Percentiles rank a stretch among this genome's conserved stretches.
Evolutionary conservation across 139 green algal species (phyloP).

Genomic region (Volvox africanus): DNA sequence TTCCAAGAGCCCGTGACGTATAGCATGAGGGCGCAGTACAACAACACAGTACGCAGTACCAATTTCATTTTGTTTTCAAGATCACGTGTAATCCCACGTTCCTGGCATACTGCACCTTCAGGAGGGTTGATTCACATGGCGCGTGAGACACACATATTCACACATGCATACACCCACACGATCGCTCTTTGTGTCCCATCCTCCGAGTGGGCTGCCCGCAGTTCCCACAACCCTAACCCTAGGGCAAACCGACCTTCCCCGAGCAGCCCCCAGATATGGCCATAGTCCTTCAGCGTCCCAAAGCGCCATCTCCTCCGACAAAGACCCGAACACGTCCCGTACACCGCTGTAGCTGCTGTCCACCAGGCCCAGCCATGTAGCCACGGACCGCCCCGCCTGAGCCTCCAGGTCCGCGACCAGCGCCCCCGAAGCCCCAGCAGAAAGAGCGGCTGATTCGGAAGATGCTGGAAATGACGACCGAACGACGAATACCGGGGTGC

Average conservation of each 20-base stretch:
- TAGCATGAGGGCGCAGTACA: no score
- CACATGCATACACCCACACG: not conserved
- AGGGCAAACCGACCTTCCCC: slow-evolving; percentile 11
- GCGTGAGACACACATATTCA: not conserved
- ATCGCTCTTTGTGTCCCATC: not conserved
- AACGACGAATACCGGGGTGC: no score
- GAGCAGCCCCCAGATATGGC: not conserved
- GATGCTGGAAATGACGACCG: no score
- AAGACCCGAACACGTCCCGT: slow-evolving; percentile 22
- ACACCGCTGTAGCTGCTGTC: slow-evolving; percentile 33
- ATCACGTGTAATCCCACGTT: no score
- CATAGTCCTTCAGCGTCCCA: slow-evolving; percentile 47
- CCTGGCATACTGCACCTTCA: not conserved
- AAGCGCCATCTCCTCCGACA: slow-evolving; percentile 9
- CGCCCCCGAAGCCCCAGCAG: no score
- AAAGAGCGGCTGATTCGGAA: no score
- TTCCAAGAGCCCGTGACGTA: not conserved
- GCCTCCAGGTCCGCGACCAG: slow-evolving; percentile 33
- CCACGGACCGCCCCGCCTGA: slow-evolving; percentile 17
- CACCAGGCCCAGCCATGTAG: slow-evolving; percentile 37
- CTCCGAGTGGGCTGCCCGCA: no score
- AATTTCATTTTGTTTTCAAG: no score
- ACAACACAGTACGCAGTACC: no score
- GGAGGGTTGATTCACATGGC: not conserved
- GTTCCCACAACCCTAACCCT: not conserved